Percentiles rank a stretch among this genome's conserved stretches.
Conservation (phyloP, 2,329 filamentous ascomycete species). For the Phialemoniopsis sp. region DNA sequence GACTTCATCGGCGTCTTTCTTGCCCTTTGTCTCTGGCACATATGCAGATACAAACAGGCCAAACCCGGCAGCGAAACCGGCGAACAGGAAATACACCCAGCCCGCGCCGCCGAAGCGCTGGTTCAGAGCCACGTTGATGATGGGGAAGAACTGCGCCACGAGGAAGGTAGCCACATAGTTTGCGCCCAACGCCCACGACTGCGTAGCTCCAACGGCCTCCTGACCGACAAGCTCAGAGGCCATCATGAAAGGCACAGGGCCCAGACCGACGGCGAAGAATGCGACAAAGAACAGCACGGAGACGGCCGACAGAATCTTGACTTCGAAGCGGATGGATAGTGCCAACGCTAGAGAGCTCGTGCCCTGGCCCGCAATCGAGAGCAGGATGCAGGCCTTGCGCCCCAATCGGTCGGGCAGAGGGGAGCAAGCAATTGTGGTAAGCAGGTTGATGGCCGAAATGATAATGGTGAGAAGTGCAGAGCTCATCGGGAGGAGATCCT, state of each 20-base stretch:
- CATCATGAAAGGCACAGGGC: constrained; percentile 92
- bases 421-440: constrained; percentile 76
- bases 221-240: constrained; percentile 86
- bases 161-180: constrained; percentile 91
- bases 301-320: constrained; percentile 74
- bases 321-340: constrained; percentile 68
- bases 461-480: constrained; percentile 82
- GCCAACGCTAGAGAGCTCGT: constrained; percentile 72
- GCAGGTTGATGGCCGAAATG: constrained; percentile 81
- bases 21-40: constrained; percentile 87
- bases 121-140: constrained; percentile 73
- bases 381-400: constrained; percentile 77
- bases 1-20: constrained; percentile 81
- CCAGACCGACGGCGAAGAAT: constrained; percentile 85
- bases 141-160: constrained; percentile 92
- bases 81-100: constrained; percentile 90
- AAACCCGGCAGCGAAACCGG: constrained; percentile 64
- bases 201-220: constrained; percentile 86
- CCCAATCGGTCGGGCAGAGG: constrained; percentile 84
- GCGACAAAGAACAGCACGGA: constrained; percentile 82
- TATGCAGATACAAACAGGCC: constrained; percentile 67
- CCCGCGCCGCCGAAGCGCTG: constrained; percentile 61
- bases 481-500: constrained; percentile 73
- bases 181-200: constrained; percentile 80
- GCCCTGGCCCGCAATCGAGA: constrained; percentile 83